Evolutionary conservation across 495 filamentous ascomycete genomes (phyloP).

Genomic region (Pseudevernia furfuracea): DNA sequence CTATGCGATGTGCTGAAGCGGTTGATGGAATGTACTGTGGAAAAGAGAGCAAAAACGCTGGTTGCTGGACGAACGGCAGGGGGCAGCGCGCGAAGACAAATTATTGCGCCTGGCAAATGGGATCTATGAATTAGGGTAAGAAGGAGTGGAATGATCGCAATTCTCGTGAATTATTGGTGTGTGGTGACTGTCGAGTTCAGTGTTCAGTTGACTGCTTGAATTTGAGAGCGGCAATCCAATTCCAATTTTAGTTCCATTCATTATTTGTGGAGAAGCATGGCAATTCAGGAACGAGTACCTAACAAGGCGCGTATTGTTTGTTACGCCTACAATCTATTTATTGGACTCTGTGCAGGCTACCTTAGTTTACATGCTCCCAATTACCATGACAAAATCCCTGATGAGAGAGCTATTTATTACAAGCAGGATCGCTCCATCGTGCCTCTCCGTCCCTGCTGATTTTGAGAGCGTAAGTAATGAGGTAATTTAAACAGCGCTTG

Average conservation of each 20-base stretch:
- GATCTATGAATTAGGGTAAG: neutral
- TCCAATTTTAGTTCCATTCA: conserved; percentile 17
- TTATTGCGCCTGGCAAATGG: conserved; percentile 9
- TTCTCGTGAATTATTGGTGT: neutral
- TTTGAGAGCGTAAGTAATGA: conserved; percentile 4
- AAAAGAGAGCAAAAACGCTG: conserved; percentile 1
- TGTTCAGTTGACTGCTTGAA: conserved; percentile 6
- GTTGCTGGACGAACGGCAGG: neutral
- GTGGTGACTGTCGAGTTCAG: conserved; percentile 6
- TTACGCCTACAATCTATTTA: neutral
- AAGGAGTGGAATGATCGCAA: neutral
- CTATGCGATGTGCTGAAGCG: conserved; percentile 6
- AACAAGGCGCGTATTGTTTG: neutral
- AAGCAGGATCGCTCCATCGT: neutral
- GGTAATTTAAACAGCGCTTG: conserved; percentile 4
- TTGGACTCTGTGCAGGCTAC: neutral
- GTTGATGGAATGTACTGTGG: conserved; percentile 14
- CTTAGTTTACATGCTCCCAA: neutral
- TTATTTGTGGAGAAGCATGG: conserved; percentile 14
- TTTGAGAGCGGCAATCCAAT: conserved; percentile 10
- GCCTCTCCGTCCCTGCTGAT: neutral
- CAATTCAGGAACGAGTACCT: conserved; percentile 5
- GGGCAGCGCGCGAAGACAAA: conserved; percentile 5
- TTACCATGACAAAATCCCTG: neutral
- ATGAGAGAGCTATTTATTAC: neutral